Evolutionary conservation across 2,329 filamentous ascomycete species (phyloP).

Genomic region (Coniochaeta hoffmannii): DNA sequence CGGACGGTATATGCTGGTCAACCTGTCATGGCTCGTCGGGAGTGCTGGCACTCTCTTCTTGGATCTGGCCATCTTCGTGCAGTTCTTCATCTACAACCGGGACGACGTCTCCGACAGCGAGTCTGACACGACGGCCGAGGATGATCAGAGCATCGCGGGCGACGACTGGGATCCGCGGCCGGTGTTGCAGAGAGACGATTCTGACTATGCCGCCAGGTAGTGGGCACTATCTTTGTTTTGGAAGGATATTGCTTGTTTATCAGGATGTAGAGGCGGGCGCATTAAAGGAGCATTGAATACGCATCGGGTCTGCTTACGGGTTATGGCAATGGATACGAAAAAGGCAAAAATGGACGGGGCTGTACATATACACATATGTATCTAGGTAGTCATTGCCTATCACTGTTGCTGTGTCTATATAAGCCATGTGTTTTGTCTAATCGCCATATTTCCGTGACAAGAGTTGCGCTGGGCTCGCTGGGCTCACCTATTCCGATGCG

Average conservation of each 20-base stretch:
- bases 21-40: conserved; percentile 83
- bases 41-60: conserved; percentile 81
- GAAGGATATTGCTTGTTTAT: background rate
- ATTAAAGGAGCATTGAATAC: background rate
- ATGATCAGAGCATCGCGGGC: conserved; percentile 17
- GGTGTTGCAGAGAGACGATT: conserved; percentile 23
- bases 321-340: background rate
- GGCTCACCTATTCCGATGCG: background rate
- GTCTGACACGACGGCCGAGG: conserved; percentile 8
- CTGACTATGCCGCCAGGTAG: conserved; percentile 10
- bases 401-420: background rate
- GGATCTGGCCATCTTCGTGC: conserved; percentile 79
- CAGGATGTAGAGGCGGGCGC: background rate
- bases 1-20: conserved; percentile 76
- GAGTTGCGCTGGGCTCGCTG: background rate
- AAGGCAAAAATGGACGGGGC: background rate
- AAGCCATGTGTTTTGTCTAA: background rate
- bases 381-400: background rate
- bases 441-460: background rate
- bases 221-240: background rate
- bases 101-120: conserved; percentile 26
- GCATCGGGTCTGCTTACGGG: background rate
- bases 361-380: background rate
- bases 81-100: conserved; percentile 79
- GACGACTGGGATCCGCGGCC: conserved; percentile 35